These are phyloP conservation scores for Tricholoma saponaceum DNA, from an alignment of 768 basidiomycete genomes.

Conservation along the genomic window DNA sequence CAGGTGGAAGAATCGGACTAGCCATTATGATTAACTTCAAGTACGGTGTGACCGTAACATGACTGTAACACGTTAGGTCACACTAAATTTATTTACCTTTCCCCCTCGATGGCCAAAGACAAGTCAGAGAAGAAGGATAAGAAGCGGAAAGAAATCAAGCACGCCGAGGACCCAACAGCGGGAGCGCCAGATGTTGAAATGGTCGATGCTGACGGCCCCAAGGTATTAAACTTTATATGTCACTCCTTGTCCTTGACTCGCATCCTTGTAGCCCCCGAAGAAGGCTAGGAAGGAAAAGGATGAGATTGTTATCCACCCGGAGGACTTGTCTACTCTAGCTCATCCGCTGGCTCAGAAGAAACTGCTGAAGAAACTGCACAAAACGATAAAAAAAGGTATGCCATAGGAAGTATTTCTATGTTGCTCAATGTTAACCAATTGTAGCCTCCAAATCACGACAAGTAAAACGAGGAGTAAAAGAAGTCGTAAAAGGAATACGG, in stretches of 20 bases:
- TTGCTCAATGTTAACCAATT: conserved; percentile 2
- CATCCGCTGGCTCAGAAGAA: conserved; percentile 92
- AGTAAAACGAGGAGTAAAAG: conserved; percentile 97
- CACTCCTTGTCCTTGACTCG: conserved; percentile 3
- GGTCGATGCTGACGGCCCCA: conserved; percentile 29
- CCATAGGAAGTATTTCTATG: background rate
- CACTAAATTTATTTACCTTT: background rate
- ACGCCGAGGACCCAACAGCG: conserved; percentile 27
- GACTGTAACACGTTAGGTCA: background rate
- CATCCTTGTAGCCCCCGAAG: conserved; percentile 40
- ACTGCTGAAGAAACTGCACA: conserved; percentile 90
- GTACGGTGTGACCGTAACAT: too few species aligned
- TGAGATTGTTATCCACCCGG: conserved; percentile 62
- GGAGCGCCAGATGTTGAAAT: conserved; percentile 45
- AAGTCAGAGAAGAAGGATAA: conserved; percentile 76
- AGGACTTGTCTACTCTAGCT: conserved; percentile 92
- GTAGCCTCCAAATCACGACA: conserved; percentile 91
- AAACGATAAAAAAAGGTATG: conserved; percentile 87
- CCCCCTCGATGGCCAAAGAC: conserved; percentile 56
- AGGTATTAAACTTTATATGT: conserved; percentile 20
- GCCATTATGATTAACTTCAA: too few species aligned
- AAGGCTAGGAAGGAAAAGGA: conserved; percentile 64
- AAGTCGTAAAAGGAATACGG: conserved; percentile 94
- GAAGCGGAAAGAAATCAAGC: conserved; percentile 51
- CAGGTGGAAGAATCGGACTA: background rate